These are phyloP conservation scores for Chytriomyces hyalinus DNA, from an alignment of 192 early-diverging fungal species.

Conservation along the genomic window DNA sequence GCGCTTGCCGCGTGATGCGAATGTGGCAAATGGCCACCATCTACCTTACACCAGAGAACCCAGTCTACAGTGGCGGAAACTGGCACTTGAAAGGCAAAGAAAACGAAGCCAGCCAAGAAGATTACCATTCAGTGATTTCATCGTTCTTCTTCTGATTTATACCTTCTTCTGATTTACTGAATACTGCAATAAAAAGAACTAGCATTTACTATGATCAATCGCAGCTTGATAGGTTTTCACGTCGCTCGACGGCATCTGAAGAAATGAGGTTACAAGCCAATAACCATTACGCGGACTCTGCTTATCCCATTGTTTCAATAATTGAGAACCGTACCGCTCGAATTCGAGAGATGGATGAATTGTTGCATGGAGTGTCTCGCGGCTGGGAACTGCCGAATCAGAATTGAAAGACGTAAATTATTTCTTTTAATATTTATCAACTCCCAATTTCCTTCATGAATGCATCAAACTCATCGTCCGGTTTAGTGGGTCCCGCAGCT, in stretches of 20 bases:
- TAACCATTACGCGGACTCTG: slow-evolving; percentile 8
- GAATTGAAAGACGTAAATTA: neutral
- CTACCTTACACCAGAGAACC: too few relatives aligned
- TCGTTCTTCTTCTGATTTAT: too few relatives aligned
- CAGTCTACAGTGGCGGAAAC: too few relatives aligned
- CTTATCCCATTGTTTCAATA: slow-evolving; percentile 74
- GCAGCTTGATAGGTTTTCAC: too few relatives aligned
- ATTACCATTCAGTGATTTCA: slow-evolving; percentile 47
- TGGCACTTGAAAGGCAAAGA: too few relatives aligned
- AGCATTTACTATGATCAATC: too few relatives aligned
- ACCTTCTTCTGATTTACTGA: neutral
- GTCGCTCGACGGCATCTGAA: too few relatives aligned
- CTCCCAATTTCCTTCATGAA: slow-evolving; percentile 65
- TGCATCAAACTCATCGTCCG: slow-evolving; percentile 63
- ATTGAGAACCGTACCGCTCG: slow-evolving; percentile 39
- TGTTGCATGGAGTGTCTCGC: slow-evolving; percentile 61
- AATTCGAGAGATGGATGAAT: slow-evolving; percentile 18
- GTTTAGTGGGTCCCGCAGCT: slow-evolving; percentile 37
- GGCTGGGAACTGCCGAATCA: slow-evolving; percentile 78
- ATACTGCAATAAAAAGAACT: too few relatives aligned
- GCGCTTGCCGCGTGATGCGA: slow-evolving; percentile 51
- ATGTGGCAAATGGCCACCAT: too few relatives aligned
- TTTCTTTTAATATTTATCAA: neutral
- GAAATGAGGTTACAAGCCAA: too few relatives aligned
- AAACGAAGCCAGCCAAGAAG: too few relatives aligned